Evolutionary conservation across 495 filamentous ascomycete genomes (phyloP).

Genomic region (Monascus purpureus): DNA sequence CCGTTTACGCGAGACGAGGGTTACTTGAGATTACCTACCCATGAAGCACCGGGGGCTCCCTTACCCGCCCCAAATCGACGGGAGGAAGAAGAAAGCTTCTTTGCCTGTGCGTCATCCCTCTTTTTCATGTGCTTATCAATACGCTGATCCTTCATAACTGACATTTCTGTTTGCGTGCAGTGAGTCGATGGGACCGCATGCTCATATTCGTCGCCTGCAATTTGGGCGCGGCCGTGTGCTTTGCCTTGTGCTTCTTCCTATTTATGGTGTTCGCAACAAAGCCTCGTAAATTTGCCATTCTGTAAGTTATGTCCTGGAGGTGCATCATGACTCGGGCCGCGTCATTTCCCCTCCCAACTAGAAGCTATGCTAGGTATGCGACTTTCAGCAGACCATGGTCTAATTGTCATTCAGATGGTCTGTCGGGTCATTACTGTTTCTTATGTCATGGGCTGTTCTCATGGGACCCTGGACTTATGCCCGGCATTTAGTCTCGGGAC

Average conservation of each 20-base stretch:
- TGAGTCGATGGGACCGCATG: constrained; percentile 93
- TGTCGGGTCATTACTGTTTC: constrained; percentile 77
- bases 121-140: not conserved
- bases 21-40: constrained; percentile 81
- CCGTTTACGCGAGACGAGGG: constrained; percentile 71
- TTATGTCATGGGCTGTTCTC: constrained; percentile 85
- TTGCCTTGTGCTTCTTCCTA: constrained; percentile 79
- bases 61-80: constrained; percentile 72
- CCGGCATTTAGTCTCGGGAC: constrained; percentile 70
- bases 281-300: constrained; percentile 86
- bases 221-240: constrained; percentile 77
- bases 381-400: no score
- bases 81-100: constrained; percentile 91
- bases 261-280: constrained; percentile 65
- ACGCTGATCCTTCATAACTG: constrained; percentile 3
- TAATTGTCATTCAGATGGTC: constrained; percentile 57
- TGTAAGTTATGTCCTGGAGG: constrained; percentile 72
- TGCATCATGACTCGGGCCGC: no score
- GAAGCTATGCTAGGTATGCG: no score
- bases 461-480: constrained; percentile 77
- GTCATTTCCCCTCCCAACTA: constrained; percentile 1
- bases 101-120: constrained; percentile 67
- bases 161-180: no score
- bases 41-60: constrained; percentile 72
- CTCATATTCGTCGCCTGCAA: constrained; percentile 89